These are phyloP conservation scores for Arabidopsis hybrid DNA, from an alignment of 441 rosid species.

Conservation along the genomic window DNA sequence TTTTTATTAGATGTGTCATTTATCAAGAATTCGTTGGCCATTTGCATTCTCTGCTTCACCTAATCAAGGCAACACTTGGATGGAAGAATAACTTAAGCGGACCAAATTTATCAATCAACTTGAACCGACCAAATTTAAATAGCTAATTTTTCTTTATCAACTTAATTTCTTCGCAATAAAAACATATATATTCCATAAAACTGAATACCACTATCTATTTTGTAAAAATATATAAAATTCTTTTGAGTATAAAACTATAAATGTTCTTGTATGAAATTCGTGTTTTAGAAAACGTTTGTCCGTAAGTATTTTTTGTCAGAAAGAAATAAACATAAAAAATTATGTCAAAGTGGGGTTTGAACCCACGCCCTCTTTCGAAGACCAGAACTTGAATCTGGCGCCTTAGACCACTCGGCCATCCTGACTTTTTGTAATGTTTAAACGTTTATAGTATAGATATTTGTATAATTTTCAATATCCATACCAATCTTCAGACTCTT, in stretches of 20 bases:
- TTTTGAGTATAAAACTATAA: no score
- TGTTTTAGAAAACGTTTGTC: no score
- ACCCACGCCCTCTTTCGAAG: conserved; percentile 87
- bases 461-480: neutral
- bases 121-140: neutral
- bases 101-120: neutral
- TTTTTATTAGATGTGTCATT: neutral
- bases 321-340: no score
- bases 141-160: neutral
- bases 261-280: no score
- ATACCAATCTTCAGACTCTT: neutral
- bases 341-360: conserved; percentile 95
- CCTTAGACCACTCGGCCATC: conserved; percentile 99
- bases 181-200: no score
- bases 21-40: neutral
- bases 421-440: conserved; percentile 60
- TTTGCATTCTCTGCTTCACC: neutral
- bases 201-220: no score
- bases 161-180: no score
- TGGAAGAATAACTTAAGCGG: neutral
- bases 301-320: no score
- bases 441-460: neutral
- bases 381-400: conserved; percentile 99
- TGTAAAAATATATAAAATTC: no score
- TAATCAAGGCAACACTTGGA: neutral